Base-by-base conservation (phyloP, 2,329 filamentous ascomycete species). In the Fusarium marasasianum region DNA sequence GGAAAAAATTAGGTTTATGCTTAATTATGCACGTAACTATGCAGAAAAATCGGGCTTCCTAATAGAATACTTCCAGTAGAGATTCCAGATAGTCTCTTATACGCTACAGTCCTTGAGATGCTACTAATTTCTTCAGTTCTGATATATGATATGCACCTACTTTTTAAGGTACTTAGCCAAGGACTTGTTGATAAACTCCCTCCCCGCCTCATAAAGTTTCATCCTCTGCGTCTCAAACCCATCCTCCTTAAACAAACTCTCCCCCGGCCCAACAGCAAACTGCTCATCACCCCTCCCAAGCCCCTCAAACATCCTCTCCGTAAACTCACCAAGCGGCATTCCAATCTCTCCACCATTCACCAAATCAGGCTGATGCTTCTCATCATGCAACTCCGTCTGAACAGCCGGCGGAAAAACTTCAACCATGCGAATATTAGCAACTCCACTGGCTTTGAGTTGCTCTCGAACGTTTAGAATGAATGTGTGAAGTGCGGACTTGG, bases 321-420 rank as follows among this genome's bases (percentile, higher is more conserved):
- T 81, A 72, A 86, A 90, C 33, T 83, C 78, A 3, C 31, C 79
- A 41, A 85, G 72, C 3, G 82, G 79, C 72, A 84, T 83, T 1
- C 83, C 83, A 51, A 84, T 80, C 26, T 77, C 62, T 8, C 77
- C 74, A 0, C 78, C 79, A 5, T 78, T 71, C 12, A 77, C 63
- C 22, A 78, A 55, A 59, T 78, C 77, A 56, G 77, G 72, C 41
- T 79, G 78, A 35, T 78, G 76, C 15, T 69, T 72, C 54, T 76
- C 74, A 29, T 79, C 77, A 9, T 79, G 77, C 31, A 78, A n/a
- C 66, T 79, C 78, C 0, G 78, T 78, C 67, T 80, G 77, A 29
- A 79, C 78, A 6, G 79, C 79, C 0, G 79, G 79, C 0, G 79
- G 79, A 15, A 79, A 81, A 2, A 81, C 74, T 63, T 81, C 78